phyloP scores from a whole-genome alignment of 2,329 filamentous ascomycete species.

The Dothiorella sarmentorum region DNA sequence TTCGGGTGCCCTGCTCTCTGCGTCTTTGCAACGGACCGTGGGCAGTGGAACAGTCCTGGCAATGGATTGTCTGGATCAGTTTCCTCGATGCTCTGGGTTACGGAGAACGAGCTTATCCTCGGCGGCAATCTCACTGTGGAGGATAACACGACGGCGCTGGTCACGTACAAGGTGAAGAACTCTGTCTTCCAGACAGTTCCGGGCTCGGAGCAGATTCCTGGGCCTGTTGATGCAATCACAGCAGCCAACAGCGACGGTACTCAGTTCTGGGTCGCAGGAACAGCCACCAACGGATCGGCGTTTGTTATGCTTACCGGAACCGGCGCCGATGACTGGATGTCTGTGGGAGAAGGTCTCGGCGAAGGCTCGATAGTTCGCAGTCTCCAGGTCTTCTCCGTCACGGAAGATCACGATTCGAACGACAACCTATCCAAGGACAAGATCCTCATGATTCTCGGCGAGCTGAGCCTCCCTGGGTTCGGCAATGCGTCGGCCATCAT shows the following conservation, averaged over 20 bases:
- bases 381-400: slow-evolving; percentile 76
- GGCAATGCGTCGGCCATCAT: slow-evolving; percentile 81
- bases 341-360: slow-evolving; percentile 62
- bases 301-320: slow-evolving; percentile 72
- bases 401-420: slow-evolving; percentile 61
- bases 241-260: slow-evolving; percentile 68
- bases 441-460: slow-evolving; percentile 78
- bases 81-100: slow-evolving; percentile 71
- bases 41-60: slow-evolving; percentile 79
- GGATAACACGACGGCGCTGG: slow-evolving; percentile 63
- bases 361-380: slow-evolving; percentile 67
- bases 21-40: slow-evolving; percentile 65
- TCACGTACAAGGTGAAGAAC: slow-evolving; percentile 66
- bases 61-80: slow-evolving; percentile 68
- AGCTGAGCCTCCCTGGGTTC: slow-evolving; percentile 69
- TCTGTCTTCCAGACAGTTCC: slow-evolving; percentile 64
- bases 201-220: slow-evolving; percentile 66
- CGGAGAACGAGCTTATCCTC: slow-evolving; percentile 66
- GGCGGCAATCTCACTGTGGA: slow-evolving; percentile 72
- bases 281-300: slow-evolving; percentile 61
- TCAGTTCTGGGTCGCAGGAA: slow-evolving; percentile 80
- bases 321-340: slow-evolving; percentile 67
- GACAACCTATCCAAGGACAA: slow-evolving; percentile 64
- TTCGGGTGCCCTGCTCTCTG: slow-evolving; percentile 81
- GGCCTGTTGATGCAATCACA: slow-evolving; percentile 73